Evolutionary conservation across 306 rosid species (phyloP).

Genomic region (Boehmeria nivea): DNA sequence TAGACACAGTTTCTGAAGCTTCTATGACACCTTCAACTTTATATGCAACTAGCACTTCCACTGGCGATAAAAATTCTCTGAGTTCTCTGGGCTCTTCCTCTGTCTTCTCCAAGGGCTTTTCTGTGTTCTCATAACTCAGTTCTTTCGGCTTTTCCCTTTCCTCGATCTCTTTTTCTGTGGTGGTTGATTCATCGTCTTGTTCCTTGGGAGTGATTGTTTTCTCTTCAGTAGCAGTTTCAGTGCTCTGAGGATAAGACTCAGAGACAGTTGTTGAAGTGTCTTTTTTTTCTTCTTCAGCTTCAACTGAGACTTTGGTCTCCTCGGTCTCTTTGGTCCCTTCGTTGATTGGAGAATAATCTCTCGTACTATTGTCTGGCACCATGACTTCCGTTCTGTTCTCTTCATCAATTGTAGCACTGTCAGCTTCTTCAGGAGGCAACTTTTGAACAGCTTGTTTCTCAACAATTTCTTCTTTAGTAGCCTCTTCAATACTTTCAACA

Average conservation of each 20-base stretch:
- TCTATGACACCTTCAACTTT: slow-evolving; percentile 14
- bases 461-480: not conserved
- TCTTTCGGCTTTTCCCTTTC: not conserved
- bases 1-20: slow-evolving; percentile 1
- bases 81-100: not conserved
- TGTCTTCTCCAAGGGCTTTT: no score
- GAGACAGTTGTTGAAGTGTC: no score
- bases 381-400: slow-evolving; percentile 12
- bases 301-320: slow-evolving; percentile 7
- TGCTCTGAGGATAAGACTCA: not conserved
- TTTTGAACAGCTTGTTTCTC: not conserved
- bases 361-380: no score
- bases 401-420: not conserved
- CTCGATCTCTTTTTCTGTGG: slow-evolving; percentile 3
- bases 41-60: slow-evolving; percentile 10
- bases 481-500: not conserved
- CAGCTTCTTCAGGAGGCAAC: not conserved
- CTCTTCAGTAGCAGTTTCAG: slow-evolving; percentile 6
- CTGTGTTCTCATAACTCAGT: not conserved
- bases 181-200: slow-evolving; percentile 12
- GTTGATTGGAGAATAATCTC: no score
- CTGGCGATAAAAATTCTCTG: no score
- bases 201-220: slow-evolving; percentile 7
- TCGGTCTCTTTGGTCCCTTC: slow-evolving; percentile 6
- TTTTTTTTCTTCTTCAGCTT: slow-evolving; percentile 17